Evolutionary conservation across 768 basidiomycete genomes (phyloP).

Genomic region (Kwoniella heveanensis): DNA sequence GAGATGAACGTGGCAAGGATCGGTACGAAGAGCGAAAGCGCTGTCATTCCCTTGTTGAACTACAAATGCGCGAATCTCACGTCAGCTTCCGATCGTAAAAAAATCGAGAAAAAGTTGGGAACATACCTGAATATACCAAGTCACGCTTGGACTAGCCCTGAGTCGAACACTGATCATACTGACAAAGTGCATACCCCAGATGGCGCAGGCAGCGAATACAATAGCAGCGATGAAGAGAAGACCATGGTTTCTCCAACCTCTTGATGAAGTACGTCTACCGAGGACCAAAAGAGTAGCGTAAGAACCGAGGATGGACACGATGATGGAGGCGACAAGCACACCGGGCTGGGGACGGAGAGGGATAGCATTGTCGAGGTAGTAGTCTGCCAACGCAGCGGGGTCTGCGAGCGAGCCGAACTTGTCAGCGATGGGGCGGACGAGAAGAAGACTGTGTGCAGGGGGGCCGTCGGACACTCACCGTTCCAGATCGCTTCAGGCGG

Average conservation of each 20-base stretch:
- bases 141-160: slow-evolving; percentile 39
- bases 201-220: slow-evolving; percentile 53
- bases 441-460: neutral
- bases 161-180: slow-evolving; percentile 50
- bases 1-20: slow-evolving; percentile 49
- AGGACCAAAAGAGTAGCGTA: slow-evolving; percentile 56
- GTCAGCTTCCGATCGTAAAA: slow-evolving; percentile 2
- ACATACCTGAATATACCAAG: slow-evolving; percentile 51
- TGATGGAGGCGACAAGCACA: slow-evolving; percentile 54
- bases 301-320: slow-evolving; percentile 56
- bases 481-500: slow-evolving; percentile 47
- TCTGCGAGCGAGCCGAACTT: slow-evolving; percentile 29
- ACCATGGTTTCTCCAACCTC: slow-evolving; percentile 48
- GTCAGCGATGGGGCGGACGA: neutral
- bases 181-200: slow-evolving; percentile 56
- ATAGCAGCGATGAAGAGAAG: slow-evolving; percentile 48
- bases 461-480: too few species aligned
- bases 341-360: slow-evolving; percentile 52
- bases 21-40: slow-evolving; percentile 55
- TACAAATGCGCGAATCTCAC: slow-evolving; percentile 16
- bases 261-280: slow-evolving; percentile 48
- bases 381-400: slow-evolving; percentile 41
- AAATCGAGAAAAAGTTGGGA: neutral
- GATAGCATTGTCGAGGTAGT: slow-evolving; percentile 45
- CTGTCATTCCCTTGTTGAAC: slow-evolving; percentile 55